Evolutionary conservation across 2,329 filamentous ascomycete genomes (phyloP), one percentile per base, ranked within the genome.

Genomic region (Ophiosphaerella korrae): DNA sequence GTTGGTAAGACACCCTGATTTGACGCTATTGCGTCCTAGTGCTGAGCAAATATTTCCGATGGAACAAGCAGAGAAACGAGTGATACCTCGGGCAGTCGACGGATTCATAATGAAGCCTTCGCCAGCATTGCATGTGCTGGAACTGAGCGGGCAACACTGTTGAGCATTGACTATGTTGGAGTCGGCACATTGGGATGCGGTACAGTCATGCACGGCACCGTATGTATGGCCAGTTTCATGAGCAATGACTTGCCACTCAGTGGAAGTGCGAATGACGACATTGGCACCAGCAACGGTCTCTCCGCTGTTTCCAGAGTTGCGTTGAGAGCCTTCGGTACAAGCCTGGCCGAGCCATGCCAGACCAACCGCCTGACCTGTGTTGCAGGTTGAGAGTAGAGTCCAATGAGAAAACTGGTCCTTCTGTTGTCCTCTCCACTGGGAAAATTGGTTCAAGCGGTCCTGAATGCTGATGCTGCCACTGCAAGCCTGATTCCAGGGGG

Each of bases 41-140:
- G 90, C 92, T 5, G 89, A 89, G 77, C 94, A 99, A 53, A 99
- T 90, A 68, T 97, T 97, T 57, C 94, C 94, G 59, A 99, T 83
- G 21, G 87, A 89, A 77, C 94, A 99, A 2, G 88, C 83, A 1
- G 92, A 97, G 76, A 99, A 99, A 36, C 82, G 77, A 1, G 82
- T 88, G 69, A 97, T 90, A 49, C 84, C 83, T 7, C 79, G 72
- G 11, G 82, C 83, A 1, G 93, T 94, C 9, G 89, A 94, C 0
- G 94, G 94, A 71, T 97, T 97, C 94, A 99, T 99, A 74, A 99
- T 92, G 75, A 86, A 99, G 52, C 82, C 75, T n/a, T 84, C 87
- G 36, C 81, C 78, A 18, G 94, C 94, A 72, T 95, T 80, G 72
- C 94, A 99, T 0, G 77, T 80, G 36, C 55, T 72, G 7, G 77